Conservation (phyloP, 805 yeast genomes). For the Suhomyces sp. region DNA sequence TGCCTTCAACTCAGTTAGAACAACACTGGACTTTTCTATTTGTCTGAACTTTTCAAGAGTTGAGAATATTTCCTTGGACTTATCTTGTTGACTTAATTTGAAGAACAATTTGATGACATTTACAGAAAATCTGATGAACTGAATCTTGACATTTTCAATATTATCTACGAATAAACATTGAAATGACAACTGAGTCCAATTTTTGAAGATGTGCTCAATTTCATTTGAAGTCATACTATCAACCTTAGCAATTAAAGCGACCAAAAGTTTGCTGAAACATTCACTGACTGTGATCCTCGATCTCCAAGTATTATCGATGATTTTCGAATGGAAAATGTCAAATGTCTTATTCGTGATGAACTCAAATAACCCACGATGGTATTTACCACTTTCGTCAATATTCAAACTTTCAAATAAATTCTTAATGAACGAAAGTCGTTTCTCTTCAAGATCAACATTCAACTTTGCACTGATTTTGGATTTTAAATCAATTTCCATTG, state of each 20-base stretch:
- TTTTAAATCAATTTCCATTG: constrained; percentile 21
- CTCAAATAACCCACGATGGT: constrained; percentile 18
- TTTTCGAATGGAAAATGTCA: constrained; percentile 22
- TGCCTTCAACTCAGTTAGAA: constrained; percentile 13
- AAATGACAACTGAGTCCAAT: constrained; percentile 23
- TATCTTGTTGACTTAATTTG: constrained; percentile 15
- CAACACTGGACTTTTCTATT: constrained; percentile 20
- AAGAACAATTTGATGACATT: constrained; percentile 12
- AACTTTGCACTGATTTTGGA: constrained; percentile 35
- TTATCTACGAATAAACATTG: constrained; percentile 38
- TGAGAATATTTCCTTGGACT: constrained; percentile 12
- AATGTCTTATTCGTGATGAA: constrained; percentile 29
- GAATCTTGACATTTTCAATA: constrained; percentile 61
- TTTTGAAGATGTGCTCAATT: constrained; percentile 17
- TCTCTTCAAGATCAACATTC: constrained; percentile 51
- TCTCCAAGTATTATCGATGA: constrained; percentile 57
- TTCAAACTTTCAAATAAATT: constrained; percentile 37
- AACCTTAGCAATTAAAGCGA: not conserved
- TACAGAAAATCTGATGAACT: constrained; percentile 37
- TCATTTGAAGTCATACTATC: constrained; percentile 3
- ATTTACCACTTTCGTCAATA: constrained; percentile 5
- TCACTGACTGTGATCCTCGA: constrained; percentile 50
- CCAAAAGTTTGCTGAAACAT: constrained; percentile 26
- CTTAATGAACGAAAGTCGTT: constrained; percentile 35
- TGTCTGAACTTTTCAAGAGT: constrained; percentile 16